Percentiles rank a stretch among this genome's conserved stretches.
phyloP scores from a whole-genome alignment of 495 filamentous ascomycete genomes.

The Lentithecium fluviatile region DNA sequence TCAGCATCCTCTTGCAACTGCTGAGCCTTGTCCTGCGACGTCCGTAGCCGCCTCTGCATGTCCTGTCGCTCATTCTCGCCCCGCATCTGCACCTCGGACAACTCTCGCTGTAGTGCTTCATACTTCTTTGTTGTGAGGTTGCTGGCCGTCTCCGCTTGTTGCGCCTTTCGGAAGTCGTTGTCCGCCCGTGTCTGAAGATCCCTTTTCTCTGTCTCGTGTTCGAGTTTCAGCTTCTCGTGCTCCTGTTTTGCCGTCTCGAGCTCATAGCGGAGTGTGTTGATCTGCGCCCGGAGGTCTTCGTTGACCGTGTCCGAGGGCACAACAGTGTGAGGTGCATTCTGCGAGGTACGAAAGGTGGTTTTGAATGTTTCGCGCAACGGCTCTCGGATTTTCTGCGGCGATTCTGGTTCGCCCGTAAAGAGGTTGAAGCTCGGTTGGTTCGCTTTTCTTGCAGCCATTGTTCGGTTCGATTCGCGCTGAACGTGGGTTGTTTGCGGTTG shows the following conservation, averaged over 20 bases:
- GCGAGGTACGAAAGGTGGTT: slow-evolving; percentile 17
- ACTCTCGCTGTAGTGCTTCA: slow-evolving; percentile 66
- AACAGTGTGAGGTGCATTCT: slow-evolving; percentile 24
- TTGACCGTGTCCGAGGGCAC: slow-evolving; percentile 47
- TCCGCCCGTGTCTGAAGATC: slow-evolving; percentile 73
- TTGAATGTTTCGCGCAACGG: slow-evolving; percentile 28
- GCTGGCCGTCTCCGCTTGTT: slow-evolving; percentile 69
- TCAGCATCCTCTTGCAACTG: slow-evolving; percentile 72
- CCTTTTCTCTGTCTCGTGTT: slow-evolving; percentile 79
- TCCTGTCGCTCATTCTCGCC: slow-evolving; percentile 64
- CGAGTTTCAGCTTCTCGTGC: slow-evolving; percentile 70
- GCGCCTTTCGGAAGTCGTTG: slow-evolving; percentile 78
- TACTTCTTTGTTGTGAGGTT: slow-evolving; percentile 67
- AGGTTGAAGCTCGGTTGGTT: slow-evolving; percentile 29
- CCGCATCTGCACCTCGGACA: slow-evolving; percentile 67
- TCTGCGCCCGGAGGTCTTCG: slow-evolving; percentile 65
- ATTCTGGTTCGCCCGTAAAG: slow-evolving; percentile 24
- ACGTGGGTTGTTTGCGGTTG: neutral
- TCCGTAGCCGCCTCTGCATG: slow-evolving; percentile 69
- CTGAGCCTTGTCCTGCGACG: slow-evolving; percentile 69
- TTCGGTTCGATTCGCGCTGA: no score
- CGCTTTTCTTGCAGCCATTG: slow-evolving; percentile 18
- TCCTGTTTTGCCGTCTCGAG: slow-evolving; percentile 78
- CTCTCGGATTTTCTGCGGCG: slow-evolving; percentile 12
- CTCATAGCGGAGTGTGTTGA: slow-evolving; percentile 69